Conservation (phyloP, 2,329 filamentous ascomycete genomes). For the Diaporthe amygdali region DNA sequence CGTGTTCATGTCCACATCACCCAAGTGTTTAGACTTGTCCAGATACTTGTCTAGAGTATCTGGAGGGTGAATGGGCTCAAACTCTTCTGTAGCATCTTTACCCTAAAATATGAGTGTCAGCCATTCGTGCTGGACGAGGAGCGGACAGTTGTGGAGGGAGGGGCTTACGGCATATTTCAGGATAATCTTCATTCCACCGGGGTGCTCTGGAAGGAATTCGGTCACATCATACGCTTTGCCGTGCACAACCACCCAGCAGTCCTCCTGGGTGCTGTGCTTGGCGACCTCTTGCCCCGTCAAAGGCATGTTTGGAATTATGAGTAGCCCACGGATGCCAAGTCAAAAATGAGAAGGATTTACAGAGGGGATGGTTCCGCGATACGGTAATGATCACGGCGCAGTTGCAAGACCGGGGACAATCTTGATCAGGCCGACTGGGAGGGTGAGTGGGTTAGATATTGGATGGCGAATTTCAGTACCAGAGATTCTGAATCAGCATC, state of each 20-base stretch:
- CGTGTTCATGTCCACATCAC: conserved; percentile 86
- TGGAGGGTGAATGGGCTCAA: conserved; percentile 85
- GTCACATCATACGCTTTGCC: conserved; percentile 89
- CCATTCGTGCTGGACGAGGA: no score
- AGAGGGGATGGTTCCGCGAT: neutral
- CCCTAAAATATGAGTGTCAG: conserved; percentile 53
- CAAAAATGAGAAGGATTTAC: neutral
- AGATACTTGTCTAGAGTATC: conserved; percentile 89
- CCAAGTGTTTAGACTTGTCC: conserved; percentile 83
- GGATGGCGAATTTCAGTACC: neutral
- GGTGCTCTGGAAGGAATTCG: conserved; percentile 90
- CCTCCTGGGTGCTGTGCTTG: conserved; percentile 80
- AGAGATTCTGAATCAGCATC: neutral
- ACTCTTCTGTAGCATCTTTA: conserved; percentile 92
- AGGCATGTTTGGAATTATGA: conserved; percentile 39
- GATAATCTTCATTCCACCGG: conserved; percentile 90
- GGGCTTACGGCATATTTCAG: conserved; percentile 82
- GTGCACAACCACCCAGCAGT: conserved; percentile 92
- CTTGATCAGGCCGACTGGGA: neutral
- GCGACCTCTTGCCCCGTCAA: conserved; percentile 60
- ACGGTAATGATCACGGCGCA: neutral
- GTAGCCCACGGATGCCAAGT: neutral
- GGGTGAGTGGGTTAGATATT: neutral
- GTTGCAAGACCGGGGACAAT: neutral
- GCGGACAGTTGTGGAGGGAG: no score